Evolutionary conservation across 805 yeast species (phyloP).

Genomic region (Monosporozyma aquatica): DNA sequence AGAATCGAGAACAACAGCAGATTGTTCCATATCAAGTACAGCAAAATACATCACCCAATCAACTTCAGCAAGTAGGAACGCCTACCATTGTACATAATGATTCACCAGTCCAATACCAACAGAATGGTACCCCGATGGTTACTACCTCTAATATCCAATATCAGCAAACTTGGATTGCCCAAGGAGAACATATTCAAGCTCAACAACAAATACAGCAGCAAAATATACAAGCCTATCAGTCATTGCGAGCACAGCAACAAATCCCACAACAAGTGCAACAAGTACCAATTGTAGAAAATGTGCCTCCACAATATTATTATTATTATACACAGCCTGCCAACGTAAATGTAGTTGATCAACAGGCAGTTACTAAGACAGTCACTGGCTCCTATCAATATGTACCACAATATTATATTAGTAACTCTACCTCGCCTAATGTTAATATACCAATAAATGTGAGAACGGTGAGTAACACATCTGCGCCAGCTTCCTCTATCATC

Average conservation of each 20-base stretch:
- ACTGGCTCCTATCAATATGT: not conserved
- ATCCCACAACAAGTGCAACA: constrained; percentile 3
- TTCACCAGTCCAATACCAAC: constrained; percentile 3
- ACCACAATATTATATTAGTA: not conserved
- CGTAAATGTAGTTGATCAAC: not conserved
- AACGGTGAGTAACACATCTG: not conserved
- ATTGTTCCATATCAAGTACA: not conserved
- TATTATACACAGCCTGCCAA: not conserved
- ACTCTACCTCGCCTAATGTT: not conserved
- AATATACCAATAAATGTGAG: too few relatives aligned
- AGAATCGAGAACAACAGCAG: not conserved
- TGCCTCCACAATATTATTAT: not conserved
- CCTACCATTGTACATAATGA: not conserved
- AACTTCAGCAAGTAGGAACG: not conserved
- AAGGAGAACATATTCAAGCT: constrained; percentile 4
- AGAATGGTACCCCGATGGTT: not conserved
- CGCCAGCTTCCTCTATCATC: not conserved
- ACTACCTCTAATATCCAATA: not conserved
- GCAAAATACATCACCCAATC: not conserved
- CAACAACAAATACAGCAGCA: constrained; percentile 3
- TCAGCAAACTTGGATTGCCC: constrained; percentile 1
- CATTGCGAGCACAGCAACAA: constrained; percentile 4
- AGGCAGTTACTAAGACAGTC: not conserved
- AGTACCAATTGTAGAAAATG: not conserved
- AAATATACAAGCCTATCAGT: too few relatives aligned